Evolutionary conservation across 2,329 filamentous ascomycete genomes (phyloP).

Genomic region (Aspergillus eucalypticola): DNA sequence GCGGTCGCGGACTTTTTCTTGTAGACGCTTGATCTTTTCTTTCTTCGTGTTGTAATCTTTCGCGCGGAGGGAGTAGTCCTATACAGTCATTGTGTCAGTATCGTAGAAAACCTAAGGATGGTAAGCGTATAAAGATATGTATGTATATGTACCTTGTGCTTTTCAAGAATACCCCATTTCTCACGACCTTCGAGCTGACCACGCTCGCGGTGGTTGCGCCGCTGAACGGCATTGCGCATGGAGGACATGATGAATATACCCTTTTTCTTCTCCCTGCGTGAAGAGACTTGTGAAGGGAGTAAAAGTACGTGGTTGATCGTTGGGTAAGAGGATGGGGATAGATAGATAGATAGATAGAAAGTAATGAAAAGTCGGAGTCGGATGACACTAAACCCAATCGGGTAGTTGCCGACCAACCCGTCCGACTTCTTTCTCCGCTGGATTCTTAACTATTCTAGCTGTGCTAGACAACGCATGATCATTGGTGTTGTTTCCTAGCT

Average conservation of each 20-base stretch:
- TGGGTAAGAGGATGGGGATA: no score
- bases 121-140: neutral
- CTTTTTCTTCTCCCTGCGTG: neutral
- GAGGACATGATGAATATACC: slow-evolving; percentile 52
- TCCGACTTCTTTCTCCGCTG: neutral
- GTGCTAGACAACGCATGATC: no score
- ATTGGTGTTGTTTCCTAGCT: no score
- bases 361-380: slow-evolving; percentile 12
- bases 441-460: neutral
- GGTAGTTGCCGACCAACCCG: neutral
- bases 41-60: slow-evolving; percentile 65
- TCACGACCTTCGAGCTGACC: slow-evolving; percentile 80
- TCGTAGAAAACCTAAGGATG: no score
- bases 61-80: slow-evolving; percentile 67
- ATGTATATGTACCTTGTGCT: slow-evolving; percentile 72
- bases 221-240: slow-evolving; percentile 65
- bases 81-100: no score
- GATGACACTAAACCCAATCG: neutral
- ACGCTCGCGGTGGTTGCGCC: slow-evolving; percentile 86
- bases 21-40: slow-evolving; percentile 58
- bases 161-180: slow-evolving; percentile 90
- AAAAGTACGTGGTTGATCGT: neutral
- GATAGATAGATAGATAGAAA: neutral
- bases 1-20: slow-evolving; percentile 60
- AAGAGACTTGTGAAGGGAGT: neutral